Base-by-base conservation (phyloP, 2,329 filamentous ascomycete genomes). In the Ampelomyces quisqualis region DNA sequence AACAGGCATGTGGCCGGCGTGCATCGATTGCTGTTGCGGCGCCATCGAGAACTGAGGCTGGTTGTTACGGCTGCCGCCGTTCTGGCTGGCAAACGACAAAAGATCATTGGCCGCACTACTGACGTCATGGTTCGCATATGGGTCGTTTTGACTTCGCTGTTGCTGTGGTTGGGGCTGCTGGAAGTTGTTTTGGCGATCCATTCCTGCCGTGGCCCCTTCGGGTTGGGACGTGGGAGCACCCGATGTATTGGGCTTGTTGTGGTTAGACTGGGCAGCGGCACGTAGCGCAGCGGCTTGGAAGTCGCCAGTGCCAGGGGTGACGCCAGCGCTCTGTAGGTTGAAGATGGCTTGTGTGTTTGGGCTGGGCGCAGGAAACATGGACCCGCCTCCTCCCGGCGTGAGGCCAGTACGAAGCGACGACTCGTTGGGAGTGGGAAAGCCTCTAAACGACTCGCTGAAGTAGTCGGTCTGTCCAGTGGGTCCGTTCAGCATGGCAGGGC, bases 361-460 rank as follows among this genome's bases (percentile, higher is more conserved):
- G 65, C 87, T 95, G 2, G 89, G 86, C 39, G 86, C 88, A 41
- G 91, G 90, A 75, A 97, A 97, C 89, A 97, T 97, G 57, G 90
- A 95, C 58, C 90, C 91, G 66, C 90, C 90, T 54, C 91, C 91
- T 46, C 93, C 93, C 34, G 93, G 93, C 38, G 93, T 97, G 54
- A 97, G 73, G 41, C 93, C 93, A 45, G 90, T 93, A 46, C 93
- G 80, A 37, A 97, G 74, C 3, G 89, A 94, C 6, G 91, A 97
- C 72, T 98, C 93, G 80, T 96, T 96, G 1, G 91, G 91, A 3
- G 93, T 97, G 4, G 90, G 88, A 63, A 95, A 95, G 57, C 89
- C 84, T 52, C 87, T 82, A 50, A 95, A 85, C 37, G 84, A 84
- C 60, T 95, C 89, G 55, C 81, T 80, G 65, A 96, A 95, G 72